A percentile compares a stretch with the other conserved stretches of the same genome.
phyloP scores from a whole-genome alignment of 1,139 yeast species.

The Casaregolazyma suthepensis region DNA sequence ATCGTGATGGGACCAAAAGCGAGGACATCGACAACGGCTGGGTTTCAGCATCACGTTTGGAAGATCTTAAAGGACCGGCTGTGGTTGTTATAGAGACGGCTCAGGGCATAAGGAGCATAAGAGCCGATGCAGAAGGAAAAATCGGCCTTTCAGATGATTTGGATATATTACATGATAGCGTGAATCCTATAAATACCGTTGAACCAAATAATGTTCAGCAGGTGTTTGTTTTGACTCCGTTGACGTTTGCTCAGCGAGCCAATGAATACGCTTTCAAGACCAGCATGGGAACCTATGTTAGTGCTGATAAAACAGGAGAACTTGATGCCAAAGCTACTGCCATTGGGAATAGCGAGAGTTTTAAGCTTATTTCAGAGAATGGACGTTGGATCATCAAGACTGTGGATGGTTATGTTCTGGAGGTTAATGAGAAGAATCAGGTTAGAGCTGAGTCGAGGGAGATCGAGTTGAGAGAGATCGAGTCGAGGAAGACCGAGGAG shows the following conservation, averaged over 20 bases:
- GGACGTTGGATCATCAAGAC: constrained; percentile 23
- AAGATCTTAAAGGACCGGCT: constrained; percentile 38
- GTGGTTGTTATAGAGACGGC: constrained; percentile 21
- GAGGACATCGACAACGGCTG: constrained; percentile 29
- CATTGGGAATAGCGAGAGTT: constrained; percentile 35
- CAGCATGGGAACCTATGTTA: constrained; percentile 31
- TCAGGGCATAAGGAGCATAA: constrained; percentile 19
- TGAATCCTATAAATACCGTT: constrained; percentile 21
- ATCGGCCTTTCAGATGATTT: constrained; percentile 23
- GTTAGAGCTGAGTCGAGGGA: neutral
- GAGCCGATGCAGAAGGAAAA: constrained; percentile 22
- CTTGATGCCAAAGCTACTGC: constrained; percentile 34
- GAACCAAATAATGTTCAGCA: constrained; percentile 37
- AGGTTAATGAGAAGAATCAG: neutral
- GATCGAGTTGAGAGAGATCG: too few species aligned
- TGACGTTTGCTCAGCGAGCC: constrained; percentile 19
- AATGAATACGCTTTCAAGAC: constrained; percentile 32
- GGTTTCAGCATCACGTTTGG: constrained; percentile 31
- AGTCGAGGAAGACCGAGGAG: too few species aligned
- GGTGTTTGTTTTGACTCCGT: constrained; percentile 34
- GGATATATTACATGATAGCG: constrained; percentile 18
- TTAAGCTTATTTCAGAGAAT: constrained; percentile 24
- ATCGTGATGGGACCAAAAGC: constrained; percentile 9
- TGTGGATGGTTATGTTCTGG: constrained; percentile 17
- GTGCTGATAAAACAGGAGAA: constrained; percentile 23